Evolutionary conservation across 225 moss, liverwort and hornwort species (phyloP).

Genomic region (Neckera pumila): DNA sequence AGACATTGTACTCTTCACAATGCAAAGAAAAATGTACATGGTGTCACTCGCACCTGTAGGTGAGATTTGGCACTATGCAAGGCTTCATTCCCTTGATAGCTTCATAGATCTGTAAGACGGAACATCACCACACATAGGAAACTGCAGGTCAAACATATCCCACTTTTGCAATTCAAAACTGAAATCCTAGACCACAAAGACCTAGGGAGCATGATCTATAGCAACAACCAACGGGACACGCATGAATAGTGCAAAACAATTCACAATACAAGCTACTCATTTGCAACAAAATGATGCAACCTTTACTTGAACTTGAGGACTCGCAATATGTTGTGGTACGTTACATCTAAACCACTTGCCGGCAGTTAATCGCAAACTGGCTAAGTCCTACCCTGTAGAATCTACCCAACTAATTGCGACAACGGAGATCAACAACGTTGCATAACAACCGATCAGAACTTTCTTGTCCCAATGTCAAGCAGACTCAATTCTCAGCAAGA

Average conservation of each 20-base stretch:
- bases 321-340: background rate
- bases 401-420: background rate
- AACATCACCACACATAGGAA: background rate
- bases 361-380: background rate
- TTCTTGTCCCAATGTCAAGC: background rate
- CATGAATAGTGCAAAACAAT: too few species aligned
- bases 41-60: too few species aligned
- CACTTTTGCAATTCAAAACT: background rate
- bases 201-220: too few species aligned
- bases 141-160: rapidly evolving
- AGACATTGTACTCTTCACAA: background rate
- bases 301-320: background rate
- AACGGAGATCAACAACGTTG: background rate
- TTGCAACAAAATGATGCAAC: too few species aligned
- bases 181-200: rapidly evolving
- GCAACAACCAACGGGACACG: too few species aligned
- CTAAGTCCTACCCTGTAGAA: background rate
- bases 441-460: background rate
- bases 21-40: background rate
- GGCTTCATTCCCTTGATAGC: background rate
- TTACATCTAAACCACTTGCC: background rate
- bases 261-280: background rate
- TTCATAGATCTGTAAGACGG: background rate
- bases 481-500: background rate
- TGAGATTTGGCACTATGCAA: background rate